These are phyloP conservation scores for Physcomitrellopsis africana DNA, from an alignment of 225 moss, liverwort and hornwort genomes.

Conservation along the genomic window DNA sequence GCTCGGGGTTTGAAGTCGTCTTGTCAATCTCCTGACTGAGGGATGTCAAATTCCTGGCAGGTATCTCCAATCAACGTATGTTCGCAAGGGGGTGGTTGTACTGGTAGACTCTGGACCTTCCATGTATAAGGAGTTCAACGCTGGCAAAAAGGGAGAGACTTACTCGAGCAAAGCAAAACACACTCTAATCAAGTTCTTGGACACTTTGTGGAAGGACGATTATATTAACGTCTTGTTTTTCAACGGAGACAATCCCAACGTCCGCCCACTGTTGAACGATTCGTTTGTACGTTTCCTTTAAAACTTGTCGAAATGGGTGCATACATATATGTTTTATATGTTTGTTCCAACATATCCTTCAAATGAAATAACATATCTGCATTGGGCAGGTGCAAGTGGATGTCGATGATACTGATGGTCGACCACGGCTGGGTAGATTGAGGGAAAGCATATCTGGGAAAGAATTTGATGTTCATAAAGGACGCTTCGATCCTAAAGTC, in stretches of 20 bases:
- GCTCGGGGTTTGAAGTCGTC: neutral
- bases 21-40: too few relatives aligned
- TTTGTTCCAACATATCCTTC: too few relatives aligned
- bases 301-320: too few relatives aligned
- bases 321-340: too few relatives aligned
- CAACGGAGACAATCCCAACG: slow-evolving; percentile 6
- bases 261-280: too few relatives aligned
- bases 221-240: slow-evolving; percentile 15
- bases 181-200: neutral
- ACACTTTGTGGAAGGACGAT: slow-evolving; percentile 2
- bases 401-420: too few relatives aligned
- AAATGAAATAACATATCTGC: too few relatives aligned
- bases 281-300: too few relatives aligned
- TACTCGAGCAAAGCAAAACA: slow-evolving; percentile 2
- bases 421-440: neutral
- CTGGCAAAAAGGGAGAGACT: slow-evolving; percentile 1
- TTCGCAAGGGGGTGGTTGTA: slow-evolving; percentile 13
- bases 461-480: neutral
- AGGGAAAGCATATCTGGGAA: neutral
- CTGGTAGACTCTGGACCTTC: slow-evolving; percentile 17
- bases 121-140: neutral
- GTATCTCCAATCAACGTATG: neutral
- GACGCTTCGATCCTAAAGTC: neutral
- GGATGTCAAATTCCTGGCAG: slow-evolving; percentile 1
- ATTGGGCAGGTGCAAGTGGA: too few relatives aligned